Evolutionary conservation across 1,284 basidiomycete species (phyloP), one percentile per base, ranked within the genome.

Genomic region (Ganoderma leucocontextum): DNA sequence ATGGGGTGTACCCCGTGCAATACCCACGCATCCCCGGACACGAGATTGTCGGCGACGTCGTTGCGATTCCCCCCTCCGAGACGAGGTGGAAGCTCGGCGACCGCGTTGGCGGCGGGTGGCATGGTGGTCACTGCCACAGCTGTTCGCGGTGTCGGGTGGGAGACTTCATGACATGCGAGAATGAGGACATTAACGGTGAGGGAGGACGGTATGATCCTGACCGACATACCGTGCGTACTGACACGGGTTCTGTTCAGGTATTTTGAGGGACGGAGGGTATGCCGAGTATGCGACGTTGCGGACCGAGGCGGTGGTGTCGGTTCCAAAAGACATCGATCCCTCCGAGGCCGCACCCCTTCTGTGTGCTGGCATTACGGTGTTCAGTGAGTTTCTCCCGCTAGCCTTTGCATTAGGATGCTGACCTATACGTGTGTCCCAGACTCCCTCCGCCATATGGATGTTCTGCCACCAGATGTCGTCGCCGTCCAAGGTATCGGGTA

Each of bases 261-360:
- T 75, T 33, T 59, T 62, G 13, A 65, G 67, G 33, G 73, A 75
- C 29, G 73, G 73, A 10, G 72, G 72, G 0, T 72, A 71, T 38
- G 72, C 71, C 0, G 72, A 75, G 62, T 75, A 74, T 41, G 68
- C 62, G 12, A 77, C 73, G 3, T 71, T 73, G 7, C 60, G 75
- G 49, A 74, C 65, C 4, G 73, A 73, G 72, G 77, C 75, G 4
- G 90, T 96, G 62, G 93, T 92, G 1, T 86, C 87, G 4, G 93
- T 95, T 72, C 94, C 94, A 3, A 85, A 90, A 1, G 82, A 78
- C 3, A 77, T 96, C 52, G 84, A 87, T 65, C 89, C 91, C 69
- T 85, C 86, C n/a, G 87, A 86, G 19, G 94, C 94, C n/a, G 94
- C 94, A 4, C 92, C 94, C 1, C 87, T 96, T 66, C 87, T 95